Evolutionary conservation across 164 flowering plant genomes (phyloP), one percentile per base, ranked within the genome.

Genomic region (Tetracentron sinense): DNA sequence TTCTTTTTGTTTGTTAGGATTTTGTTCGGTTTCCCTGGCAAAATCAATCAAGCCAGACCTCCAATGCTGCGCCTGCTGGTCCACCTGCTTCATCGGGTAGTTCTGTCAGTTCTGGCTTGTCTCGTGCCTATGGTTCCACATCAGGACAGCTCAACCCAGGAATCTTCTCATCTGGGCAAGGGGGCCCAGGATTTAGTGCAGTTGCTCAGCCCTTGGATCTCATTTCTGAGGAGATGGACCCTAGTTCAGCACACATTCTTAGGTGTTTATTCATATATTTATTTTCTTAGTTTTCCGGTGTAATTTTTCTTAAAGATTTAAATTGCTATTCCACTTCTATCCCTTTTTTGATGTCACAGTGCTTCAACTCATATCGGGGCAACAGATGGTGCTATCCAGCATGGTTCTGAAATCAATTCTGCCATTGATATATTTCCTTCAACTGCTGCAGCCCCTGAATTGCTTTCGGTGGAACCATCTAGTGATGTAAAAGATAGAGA

Each of bases 21-120:
- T 95, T 95, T 81, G 91, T 84, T 66, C 75, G 92, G 63, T 80
- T 86, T 69, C 96, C 99, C 20, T 87, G 88, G 96, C 96, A 92
- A 80, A 92, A 84, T 72, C 95, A 88, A 63, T 72, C 98, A 54
- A 78, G 72, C 65, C 92, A 84, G 73, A 80, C 70, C 65, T 75
- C 92, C 64, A 82, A 75, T 73, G 67, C 83, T 33, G 6, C 69
- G 53, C 71, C 90, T 58, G 69, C 81, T 72, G 83, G 81, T 62
- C 68, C 78, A 55, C 66, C 86, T 56, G 72, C 77, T 56, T 60
- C 85, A 54, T 69, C 90, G 65, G 78, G 71, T 35, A 77, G 77
- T 70, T 71, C 79, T 65, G 65, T 53, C 63, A 71, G 70, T 68
- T 59, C 75, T 70, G 78, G 78, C 35, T 29, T 83, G 46, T 61